Evolutionary conservation across 1,284 basidiomycete genomes (phyloP), one percentile per base, ranked within the genome.

Genomic region (Chondrostereum purpureum): DNA sequence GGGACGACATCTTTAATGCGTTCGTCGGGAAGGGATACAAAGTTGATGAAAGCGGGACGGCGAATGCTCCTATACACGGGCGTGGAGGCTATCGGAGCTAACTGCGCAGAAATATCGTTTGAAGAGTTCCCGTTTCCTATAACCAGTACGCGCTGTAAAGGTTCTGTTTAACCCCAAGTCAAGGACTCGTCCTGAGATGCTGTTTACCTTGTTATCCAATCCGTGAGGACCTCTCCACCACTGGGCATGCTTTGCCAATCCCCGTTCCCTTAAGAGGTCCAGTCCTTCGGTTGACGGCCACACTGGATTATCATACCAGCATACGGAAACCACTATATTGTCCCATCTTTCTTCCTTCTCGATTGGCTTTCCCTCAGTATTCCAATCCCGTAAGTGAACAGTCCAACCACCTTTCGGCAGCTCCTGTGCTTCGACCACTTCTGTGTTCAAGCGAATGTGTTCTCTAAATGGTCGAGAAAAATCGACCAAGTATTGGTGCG

Each of bases 41-140:
- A 73, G 27, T 65, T 55, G 1, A 61, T 64, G 24, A 67, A 58
- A 4, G 58, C 57, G 6, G 60, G 57, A 1, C 67, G 64, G 3
- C 73, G 66, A 14, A 67, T 63, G 16, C 67, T 70, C 35, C 73
- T 68, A 48, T 69, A 69, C 0, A 74, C 61, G 3, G 72, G 71
- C 2, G 55, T 47, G 33, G 55, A 46, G 1, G 62, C 64, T 10
- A 71, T 55, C 0, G 60, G 45, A 0, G 61, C 62, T 0, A 74
- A 60, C 36, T 73, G 69, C 1, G 68, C 62, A 2, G 69, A 67
- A 24, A 75, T 70, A 38, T 76, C 72, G 50, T 74, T 75, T 18
- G 65, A 61, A 0, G 72, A 73, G 42, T 73, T 72, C 11, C 67
- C 73, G 18, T 73, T 75, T 8, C 68, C 73, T 3, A 76, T 56